These are phyloP conservation scores for Amanita rubescens DNA, from an alignment of 768 basidiomycete species.

Conservation along the genomic window DNA sequence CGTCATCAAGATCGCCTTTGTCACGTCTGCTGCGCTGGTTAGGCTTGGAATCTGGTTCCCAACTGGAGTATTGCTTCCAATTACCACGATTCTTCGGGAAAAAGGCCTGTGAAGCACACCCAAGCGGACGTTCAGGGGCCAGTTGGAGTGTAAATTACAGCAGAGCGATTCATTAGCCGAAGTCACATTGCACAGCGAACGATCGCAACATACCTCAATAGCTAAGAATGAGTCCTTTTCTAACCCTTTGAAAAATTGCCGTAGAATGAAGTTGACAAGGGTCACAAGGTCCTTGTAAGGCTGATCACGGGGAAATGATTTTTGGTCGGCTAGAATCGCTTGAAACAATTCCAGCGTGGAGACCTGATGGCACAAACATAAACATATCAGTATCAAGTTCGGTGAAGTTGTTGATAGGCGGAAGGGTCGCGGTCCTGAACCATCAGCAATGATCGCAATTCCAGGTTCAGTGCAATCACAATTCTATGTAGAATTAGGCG, in stretches of 20 bases:
- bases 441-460: background rate
- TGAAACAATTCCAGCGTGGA: constrained; percentile 88
- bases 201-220: constrained; percentile 59
- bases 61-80: constrained; percentile 82
- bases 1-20: constrained; percentile 16
- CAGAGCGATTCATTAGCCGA: background rate
- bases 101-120: constrained; percentile 50
- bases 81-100: constrained; percentile 83
- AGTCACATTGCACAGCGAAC: background rate
- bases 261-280: constrained; percentile 80
- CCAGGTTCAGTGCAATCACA: background rate
- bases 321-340: constrained; percentile 73
- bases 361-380: constrained; percentile 42
- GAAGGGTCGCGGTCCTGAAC: background rate
- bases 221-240: constrained; percentile 80
- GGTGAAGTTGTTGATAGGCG: constrained; percentile 10
- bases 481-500: background rate
- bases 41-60: constrained; percentile 49
- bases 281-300: constrained; percentile 77
- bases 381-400: constrained; percentile 5
- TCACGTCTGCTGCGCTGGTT: constrained; percentile 28
- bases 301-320: constrained; percentile 69
- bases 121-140: background rate
- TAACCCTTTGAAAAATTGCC: constrained; percentile 91
- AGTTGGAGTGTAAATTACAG: constrained; percentile 3